Conservation (phyloP, 192 early-diverging fungal genomes). For the Nowakowskiella sp. region DNA sequence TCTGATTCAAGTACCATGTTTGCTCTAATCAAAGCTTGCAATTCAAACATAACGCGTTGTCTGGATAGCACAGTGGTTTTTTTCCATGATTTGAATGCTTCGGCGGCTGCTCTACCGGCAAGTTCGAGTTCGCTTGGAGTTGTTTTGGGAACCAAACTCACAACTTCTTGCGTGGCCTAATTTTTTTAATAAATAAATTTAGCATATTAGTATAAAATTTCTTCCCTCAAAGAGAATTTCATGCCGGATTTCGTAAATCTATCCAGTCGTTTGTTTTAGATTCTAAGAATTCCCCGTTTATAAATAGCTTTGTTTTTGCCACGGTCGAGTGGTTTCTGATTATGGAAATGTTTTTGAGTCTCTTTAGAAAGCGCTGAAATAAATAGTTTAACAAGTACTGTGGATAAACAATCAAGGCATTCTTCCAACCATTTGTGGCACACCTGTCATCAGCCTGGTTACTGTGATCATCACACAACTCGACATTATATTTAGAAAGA, state of each 20-base stretch:
- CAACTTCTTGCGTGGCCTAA: slow-evolving; percentile 83
- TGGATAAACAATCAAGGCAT: too few species aligned
- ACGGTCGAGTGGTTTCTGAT: too few species aligned
- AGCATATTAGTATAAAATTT: background rate
- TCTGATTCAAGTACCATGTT: slow-evolving; percentile 41
- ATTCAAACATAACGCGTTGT: slow-evolving; percentile 85
- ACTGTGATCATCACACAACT: too few species aligned
- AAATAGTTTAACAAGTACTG: too few species aligned
- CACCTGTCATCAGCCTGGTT: too few species aligned
- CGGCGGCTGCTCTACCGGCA: slow-evolving; percentile 59
- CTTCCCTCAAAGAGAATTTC: slow-evolving; percentile 12
- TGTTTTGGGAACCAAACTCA: slow-evolving; percentile 80
- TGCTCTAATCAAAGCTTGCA: slow-evolving; percentile 74
- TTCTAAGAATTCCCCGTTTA: slow-evolving; percentile 88
- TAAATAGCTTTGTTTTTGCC: slow-evolving; percentile 58
- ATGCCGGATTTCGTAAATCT: slow-evolving; percentile 81
- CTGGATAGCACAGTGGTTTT: slow-evolving; percentile 75
- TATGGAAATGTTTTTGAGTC: too few species aligned
- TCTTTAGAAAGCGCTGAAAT: too few species aligned
- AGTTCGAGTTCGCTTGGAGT: slow-evolving; percentile 73
- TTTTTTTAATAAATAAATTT: background rate
- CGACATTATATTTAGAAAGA: too few species aligned
- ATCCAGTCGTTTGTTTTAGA: slow-evolving; percentile 81
- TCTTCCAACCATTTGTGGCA: too few species aligned
- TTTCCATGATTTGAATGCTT: slow-evolving; percentile 80